Percentiles rank a stretch among this genome's conserved stretches.
phyloP scores from a whole-genome alignment of 208 protist species.

The Trypanosoma brucei region DNA sequence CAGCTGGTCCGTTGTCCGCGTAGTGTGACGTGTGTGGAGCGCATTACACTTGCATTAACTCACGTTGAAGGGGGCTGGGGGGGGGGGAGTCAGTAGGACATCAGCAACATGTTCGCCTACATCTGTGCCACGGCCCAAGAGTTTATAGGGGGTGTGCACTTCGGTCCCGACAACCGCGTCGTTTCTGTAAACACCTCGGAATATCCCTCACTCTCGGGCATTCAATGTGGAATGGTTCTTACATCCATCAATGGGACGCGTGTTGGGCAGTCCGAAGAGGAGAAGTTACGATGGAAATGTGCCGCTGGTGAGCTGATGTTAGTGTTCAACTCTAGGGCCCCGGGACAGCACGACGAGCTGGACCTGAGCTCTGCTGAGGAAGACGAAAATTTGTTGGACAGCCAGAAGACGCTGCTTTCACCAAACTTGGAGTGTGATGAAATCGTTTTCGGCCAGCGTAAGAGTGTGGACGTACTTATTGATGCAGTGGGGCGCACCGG shows the following conservation, averaged over 20 bases:
- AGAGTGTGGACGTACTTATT: constrained; percentile 55
- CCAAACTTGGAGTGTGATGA: not conserved
- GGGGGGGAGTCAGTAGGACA: not conserved
- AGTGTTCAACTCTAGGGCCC: constrained; percentile 25
- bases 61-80: not conserved
- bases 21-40: not conserved
- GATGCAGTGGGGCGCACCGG: constrained; percentile 50
- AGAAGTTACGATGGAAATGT: constrained; percentile 28
- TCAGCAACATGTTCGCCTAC: constrained; percentile 33
- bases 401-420: constrained; percentile 35
- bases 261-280: constrained; percentile 37
- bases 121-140: constrained; percentile 46
- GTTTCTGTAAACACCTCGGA: constrained; percentile 29
- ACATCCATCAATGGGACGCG: constrained; percentile 71
- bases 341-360: constrained; percentile 58
- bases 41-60: not conserved
- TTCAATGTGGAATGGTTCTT: constrained; percentile 63
- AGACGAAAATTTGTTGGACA: constrained; percentile 24
- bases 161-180: constrained; percentile 51
- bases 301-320: constrained; percentile 43
- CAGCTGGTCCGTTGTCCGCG: no score
- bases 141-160: constrained; percentile 44
- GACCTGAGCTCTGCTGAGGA: constrained; percentile 78
- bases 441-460: constrained; percentile 19
- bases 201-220: constrained; percentile 30